Evolutionary conservation across 805 yeast genomes (phyloP).

Genomic region (Starmerella bacillaris): DNA sequence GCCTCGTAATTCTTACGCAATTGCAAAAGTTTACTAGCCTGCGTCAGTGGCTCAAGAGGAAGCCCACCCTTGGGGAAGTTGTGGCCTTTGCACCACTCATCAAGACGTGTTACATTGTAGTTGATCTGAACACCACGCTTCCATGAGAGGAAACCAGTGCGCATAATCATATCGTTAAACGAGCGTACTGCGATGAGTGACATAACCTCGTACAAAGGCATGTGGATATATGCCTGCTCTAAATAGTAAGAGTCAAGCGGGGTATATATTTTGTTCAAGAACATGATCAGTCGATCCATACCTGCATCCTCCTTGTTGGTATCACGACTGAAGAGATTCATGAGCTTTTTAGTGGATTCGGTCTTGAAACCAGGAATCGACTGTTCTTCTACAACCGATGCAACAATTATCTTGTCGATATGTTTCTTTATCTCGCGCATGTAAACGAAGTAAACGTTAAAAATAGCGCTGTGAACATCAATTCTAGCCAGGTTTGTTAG

Average conservation of each 20-base stretch:
- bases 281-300: conserved; percentile 84
- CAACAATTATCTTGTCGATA: conserved; percentile 74
- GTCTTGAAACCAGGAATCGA: conserved; percentile 91
- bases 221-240: conserved; percentile 67
- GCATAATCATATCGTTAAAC: conserved; percentile 87
- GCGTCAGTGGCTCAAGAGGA: conserved; percentile 69
- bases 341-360: conserved; percentile 51
- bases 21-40: conserved; percentile 84
- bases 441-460: conserved; percentile 92
- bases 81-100: conserved; percentile 96
- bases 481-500: conserved; percentile 81
- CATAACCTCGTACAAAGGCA: conserved; percentile 65
- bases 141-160: conserved; percentile 90
- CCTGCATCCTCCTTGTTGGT: conserved; percentile 33
- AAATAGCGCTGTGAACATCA: conserved; percentile 82
- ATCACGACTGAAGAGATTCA: conserved; percentile 50
- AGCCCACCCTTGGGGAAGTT: conserved; percentile 74
- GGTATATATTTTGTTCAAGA: conserved; percentile 81
- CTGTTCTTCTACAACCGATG: conserved; percentile 91
- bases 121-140: conserved; percentile 93
- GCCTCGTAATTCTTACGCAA: conserved; percentile 74
- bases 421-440: conserved; percentile 85
- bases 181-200: conserved; percentile 80
- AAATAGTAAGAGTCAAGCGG: conserved; percentile 81
- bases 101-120: conserved; percentile 87